Conservation (phyloP, 805 yeast genomes). For the Starmerella sp. region DNA sequence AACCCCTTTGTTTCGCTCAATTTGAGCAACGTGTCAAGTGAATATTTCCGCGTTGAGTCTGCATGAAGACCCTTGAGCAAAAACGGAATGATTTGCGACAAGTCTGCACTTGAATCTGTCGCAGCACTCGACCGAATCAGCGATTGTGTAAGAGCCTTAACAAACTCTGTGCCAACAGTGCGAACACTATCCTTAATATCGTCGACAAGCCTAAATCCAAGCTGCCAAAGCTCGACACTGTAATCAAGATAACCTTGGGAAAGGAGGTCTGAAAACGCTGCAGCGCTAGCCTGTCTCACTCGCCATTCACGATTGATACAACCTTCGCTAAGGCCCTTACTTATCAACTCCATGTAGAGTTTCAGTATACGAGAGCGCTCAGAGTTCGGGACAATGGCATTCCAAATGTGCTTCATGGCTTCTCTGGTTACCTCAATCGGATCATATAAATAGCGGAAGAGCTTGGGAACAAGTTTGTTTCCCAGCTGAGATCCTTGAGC, state of each 20-base stretch:
- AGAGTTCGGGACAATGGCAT: slow-evolving; percentile 39
- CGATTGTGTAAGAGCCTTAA: slow-evolving; percentile 35
- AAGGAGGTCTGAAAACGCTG: slow-evolving; percentile 58
- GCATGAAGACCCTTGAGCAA: slow-evolving; percentile 5
- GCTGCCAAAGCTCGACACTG: slow-evolving; percentile 58
- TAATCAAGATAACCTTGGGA: slow-evolving; percentile 25
- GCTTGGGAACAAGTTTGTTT: slow-evolving; percentile 59
- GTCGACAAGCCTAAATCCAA: slow-evolving; percentile 82
- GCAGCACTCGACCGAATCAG: slow-evolving; percentile 7
- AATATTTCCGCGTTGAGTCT: slow-evolving; percentile 34
- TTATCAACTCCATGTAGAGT: slow-evolving; percentile 45
- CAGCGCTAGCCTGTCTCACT: slow-evolving; percentile 74
- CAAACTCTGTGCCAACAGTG: slow-evolving; percentile 59
- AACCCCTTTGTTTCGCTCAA: slow-evolving; percentile 47
- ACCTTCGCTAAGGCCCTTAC: slow-evolving; percentile 50
- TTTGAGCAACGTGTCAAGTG: slow-evolving; percentile 65
- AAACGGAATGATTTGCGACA: slow-evolving; percentile 12
- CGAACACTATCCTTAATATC: slow-evolving; percentile 92
- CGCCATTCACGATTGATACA: slow-evolving; percentile 88
- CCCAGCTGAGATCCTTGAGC: slow-evolving; percentile 42
- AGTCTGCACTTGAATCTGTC: not conserved
- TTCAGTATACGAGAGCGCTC: slow-evolving; percentile 43
- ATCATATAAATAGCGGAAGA: slow-evolving; percentile 76
- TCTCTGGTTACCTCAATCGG: slow-evolving; percentile 63
- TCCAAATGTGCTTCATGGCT: slow-evolving; percentile 88